phyloP scores from a whole-genome alignment of 2,329 filamentous ascomycete genomes.

The Colletotrichum sp. region DNA sequence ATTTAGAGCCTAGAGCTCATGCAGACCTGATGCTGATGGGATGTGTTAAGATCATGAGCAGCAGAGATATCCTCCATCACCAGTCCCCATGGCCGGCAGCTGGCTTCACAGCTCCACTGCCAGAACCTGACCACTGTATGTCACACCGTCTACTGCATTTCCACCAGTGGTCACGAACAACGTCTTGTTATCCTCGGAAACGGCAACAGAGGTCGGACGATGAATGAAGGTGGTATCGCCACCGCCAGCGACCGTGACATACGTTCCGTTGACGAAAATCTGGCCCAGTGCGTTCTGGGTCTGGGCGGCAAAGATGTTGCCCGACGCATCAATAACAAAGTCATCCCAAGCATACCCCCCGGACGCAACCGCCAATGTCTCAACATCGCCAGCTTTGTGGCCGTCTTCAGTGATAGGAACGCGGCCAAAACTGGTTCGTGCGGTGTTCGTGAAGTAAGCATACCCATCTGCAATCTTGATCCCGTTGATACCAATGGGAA shows the following conservation, averaged over 20 bases:
- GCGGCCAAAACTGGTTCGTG: not conserved
- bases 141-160: not conserved
- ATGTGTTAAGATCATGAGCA: not conserved
- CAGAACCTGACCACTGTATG: not conserved
- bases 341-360: not conserved
- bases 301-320: not conserved
- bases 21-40: not conserved
- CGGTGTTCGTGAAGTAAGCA: not conserved
- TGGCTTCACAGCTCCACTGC: not conserved
- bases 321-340: not conserved
- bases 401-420: not conserved
- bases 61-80: not conserved
- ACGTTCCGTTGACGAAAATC: not conserved
- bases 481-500: not conserved
- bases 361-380: not conserved
- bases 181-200: not conserved
- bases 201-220: not conserved
- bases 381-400: not conserved
- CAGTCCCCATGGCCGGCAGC: not conserved
- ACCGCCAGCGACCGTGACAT: not conserved
- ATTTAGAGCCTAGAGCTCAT: no score
- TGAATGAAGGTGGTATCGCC: not conserved
- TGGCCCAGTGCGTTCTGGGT: not conserved
- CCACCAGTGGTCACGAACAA: not conserved
- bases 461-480: not conserved